Evolutionary conservation across 2,329 filamentous ascomycete genomes (phyloP).

Genomic region (Fusarium nanum): DNA sequence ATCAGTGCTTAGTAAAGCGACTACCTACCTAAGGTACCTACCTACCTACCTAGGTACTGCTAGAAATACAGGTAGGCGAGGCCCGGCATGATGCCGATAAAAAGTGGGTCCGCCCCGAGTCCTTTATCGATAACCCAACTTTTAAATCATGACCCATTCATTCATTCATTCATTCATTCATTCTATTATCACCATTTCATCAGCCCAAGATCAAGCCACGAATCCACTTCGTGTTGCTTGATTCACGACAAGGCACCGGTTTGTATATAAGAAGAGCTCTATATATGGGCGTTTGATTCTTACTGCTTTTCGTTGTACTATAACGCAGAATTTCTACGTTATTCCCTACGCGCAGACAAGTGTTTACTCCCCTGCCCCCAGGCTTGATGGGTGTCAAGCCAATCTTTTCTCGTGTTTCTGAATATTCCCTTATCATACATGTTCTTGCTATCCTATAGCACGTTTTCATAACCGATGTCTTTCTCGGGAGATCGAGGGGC

Average conservation of each 20-base stretch:
- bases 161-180: background rate
- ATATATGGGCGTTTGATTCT: background rate
- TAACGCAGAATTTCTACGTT: constrained; percentile 16
- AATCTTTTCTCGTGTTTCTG: constrained; percentile 11
- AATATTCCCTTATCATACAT: background rate
- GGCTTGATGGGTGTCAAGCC: constrained; percentile 28
- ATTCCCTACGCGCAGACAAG: constrained; percentile 42
- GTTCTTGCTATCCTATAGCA: constrained; percentile 2
- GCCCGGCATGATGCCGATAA: background rate
- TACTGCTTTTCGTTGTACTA: constrained; percentile 4
- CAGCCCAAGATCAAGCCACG: constrained; percentile 1
- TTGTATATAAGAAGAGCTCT: constrained; percentile 5
- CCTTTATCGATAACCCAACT: constrained; percentile 24
- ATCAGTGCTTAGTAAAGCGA: background rate
- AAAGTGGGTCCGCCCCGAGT: constrained; percentile 3
- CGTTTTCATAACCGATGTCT: constrained; percentile 30
- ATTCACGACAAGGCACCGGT: background rate
- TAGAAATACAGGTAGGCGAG: background rate
- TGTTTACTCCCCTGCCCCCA: constrained; percentile 34
- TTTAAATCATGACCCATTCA: constrained; percentile 12
- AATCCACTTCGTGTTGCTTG: constrained; percentile 2
- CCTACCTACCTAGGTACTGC: background rate
- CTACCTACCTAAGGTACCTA: background rate
- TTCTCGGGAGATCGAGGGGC: constrained; percentile 6
- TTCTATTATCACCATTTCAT: background rate